phyloP scores from a whole-genome alignment of 2,329 filamentous ascomycete species.

The Aspergillus sp. region DNA sequence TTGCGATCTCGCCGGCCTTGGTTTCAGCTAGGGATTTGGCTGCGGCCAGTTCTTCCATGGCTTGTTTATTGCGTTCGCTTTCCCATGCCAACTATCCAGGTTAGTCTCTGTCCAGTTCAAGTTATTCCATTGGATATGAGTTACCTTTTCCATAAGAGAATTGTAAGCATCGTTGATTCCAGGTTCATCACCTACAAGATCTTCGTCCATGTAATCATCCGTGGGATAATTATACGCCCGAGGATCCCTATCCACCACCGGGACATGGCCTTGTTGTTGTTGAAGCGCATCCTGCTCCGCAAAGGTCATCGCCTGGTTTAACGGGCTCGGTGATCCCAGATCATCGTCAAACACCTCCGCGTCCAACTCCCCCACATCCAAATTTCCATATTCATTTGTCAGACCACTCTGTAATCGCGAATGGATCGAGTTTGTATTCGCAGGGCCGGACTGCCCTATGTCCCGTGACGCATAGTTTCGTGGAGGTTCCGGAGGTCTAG shows the following conservation, averaged over 20 bases:
- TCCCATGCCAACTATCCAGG: conserved; percentile 31
- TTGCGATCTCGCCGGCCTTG: conserved; percentile 56
- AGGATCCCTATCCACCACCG: conserved; percentile 14
- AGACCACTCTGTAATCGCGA: conserved; percentile 28
- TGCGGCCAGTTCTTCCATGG: conserved; percentile 31
- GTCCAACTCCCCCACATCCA: conserved; percentile 40
- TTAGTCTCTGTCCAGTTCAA: conserved; percentile 6
- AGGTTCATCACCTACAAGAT: background rate
- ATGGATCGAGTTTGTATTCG: conserved; percentile 17
- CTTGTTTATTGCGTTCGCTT: conserved; percentile 33
- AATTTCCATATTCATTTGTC: conserved; percentile 35
- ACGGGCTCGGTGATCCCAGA: conserved; percentile 1
- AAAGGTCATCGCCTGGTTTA: conserved; percentile 9
- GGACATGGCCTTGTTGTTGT: conserved; percentile 12
- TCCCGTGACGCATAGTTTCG: background rate
- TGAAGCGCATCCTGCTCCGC: conserved; percentile 3
- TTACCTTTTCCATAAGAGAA: conserved; percentile 22
- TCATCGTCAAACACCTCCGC: conserved; percentile 38
- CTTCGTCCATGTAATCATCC: background rate
- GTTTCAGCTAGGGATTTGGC: conserved; percentile 39
- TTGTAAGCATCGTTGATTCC: conserved; percentile 5
- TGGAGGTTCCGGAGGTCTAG: conserved; percentile 6
- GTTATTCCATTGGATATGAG: background rate
- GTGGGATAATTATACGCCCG: conserved; percentile 3
- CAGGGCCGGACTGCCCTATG: conserved; percentile 2